Conservation (phyloP, 1,284 basidiomycete species). For the Cutaneotrichosporon sp. region DNA sequence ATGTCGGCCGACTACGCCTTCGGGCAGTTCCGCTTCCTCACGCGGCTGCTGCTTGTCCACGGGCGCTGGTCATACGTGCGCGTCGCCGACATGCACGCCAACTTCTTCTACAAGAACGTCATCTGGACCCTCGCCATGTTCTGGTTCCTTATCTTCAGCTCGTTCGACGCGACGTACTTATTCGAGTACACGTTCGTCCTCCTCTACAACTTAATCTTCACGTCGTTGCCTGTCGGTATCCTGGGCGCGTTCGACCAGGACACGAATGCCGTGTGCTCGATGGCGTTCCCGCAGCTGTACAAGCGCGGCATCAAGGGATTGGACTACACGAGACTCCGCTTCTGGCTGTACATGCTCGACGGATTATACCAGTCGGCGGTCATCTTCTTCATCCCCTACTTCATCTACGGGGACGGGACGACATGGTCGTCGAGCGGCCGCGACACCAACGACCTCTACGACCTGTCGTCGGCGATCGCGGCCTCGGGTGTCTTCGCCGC, state of each 20-base stretch:
- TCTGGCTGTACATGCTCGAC: slow-evolving; percentile 94
- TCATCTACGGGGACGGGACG: slow-evolving; percentile 67
- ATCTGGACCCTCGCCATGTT: slow-evolving; percentile 72
- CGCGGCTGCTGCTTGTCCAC: slow-evolving; percentile 89
- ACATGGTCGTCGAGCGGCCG: slow-evolving; percentile 69
- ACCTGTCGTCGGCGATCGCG: slow-evolving; percentile 91
- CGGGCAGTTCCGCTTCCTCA: slow-evolving; percentile 93
- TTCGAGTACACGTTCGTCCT: slow-evolving; percentile 95
- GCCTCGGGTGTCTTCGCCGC: slow-evolving; percentile 84
- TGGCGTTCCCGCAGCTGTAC: slow-evolving; percentile 93
- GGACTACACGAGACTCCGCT: slow-evolving; percentile 87
- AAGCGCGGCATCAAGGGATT: slow-evolving; percentile 87
- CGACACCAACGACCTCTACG: slow-evolving; percentile 73
- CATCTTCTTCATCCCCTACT: slow-evolving; percentile 86
- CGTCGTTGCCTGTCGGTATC: slow-evolving; percentile 86
- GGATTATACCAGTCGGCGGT: slow-evolving; percentile 90
- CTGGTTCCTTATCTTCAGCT: slow-evolving; percentile 83
- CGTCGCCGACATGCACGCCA: slow-evolving; percentile 94
- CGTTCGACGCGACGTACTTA: slow-evolving; percentile 92
- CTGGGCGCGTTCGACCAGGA: slow-evolving; percentile 97
- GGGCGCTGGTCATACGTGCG: slow-evolving; percentile 96
- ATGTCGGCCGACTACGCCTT: slow-evolving; percentile 99
- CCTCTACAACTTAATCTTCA: slow-evolving; percentile 89
- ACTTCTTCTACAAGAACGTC: slow-evolving; percentile 92
- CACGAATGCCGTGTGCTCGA: slow-evolving; percentile 81